Conservation (phyloP, 2,329 filamentous ascomycete genomes). For the Hymenoscyphus scutula region DNA sequence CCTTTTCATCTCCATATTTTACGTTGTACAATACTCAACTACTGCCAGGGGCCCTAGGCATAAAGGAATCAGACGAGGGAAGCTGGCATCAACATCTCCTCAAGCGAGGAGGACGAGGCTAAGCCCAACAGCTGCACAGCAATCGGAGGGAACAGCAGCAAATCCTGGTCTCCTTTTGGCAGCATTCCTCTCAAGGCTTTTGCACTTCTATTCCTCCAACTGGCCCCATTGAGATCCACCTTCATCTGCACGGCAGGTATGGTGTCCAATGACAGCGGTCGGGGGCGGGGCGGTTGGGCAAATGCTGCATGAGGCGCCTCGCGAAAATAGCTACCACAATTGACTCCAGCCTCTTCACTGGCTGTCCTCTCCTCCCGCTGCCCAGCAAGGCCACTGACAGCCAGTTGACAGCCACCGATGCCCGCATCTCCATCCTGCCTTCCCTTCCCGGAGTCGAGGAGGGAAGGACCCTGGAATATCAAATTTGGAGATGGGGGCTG, state of each 20-base stretch:
- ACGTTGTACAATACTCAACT: not conserved
- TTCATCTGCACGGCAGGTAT: slow-evolving; percentile 13
- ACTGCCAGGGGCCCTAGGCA: slow-evolving; percentile 6
- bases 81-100: not conserved
- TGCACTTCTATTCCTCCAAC: not conserved
- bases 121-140: slow-evolving; percentile 8
- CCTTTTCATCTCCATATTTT: not conserved
- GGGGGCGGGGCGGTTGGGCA: slow-evolving; percentile 32
- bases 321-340: slow-evolving; percentile 34
- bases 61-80: slow-evolving; percentile 6
- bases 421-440: slow-evolving; percentile 20
- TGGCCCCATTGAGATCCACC: slow-evolving; percentile 1
- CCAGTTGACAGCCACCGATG: not conserved
- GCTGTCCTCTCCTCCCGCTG: slow-evolving; percentile 13
- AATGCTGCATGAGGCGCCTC: slow-evolving; percentile 35
- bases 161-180: slow-evolving; percentile 20
- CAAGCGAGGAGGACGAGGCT: slow-evolving; percentile 15
- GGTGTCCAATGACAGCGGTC: slow-evolving; percentile 23
- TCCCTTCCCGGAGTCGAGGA: slow-evolving; percentile 16
- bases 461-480: slow-evolving; percentile 20
- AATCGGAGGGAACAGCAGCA: slow-evolving; percentile 6
- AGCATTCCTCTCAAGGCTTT: slow-evolving; percentile 10
- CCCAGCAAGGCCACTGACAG: slow-evolving; percentile 1
- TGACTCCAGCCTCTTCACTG: slow-evolving; percentile 23
- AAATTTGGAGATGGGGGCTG: slow-evolving; percentile 11